Base-by-base conservation (phyloP, 192 early-diverging fungal genomes). In the Backusella tuberculispora region DNA sequence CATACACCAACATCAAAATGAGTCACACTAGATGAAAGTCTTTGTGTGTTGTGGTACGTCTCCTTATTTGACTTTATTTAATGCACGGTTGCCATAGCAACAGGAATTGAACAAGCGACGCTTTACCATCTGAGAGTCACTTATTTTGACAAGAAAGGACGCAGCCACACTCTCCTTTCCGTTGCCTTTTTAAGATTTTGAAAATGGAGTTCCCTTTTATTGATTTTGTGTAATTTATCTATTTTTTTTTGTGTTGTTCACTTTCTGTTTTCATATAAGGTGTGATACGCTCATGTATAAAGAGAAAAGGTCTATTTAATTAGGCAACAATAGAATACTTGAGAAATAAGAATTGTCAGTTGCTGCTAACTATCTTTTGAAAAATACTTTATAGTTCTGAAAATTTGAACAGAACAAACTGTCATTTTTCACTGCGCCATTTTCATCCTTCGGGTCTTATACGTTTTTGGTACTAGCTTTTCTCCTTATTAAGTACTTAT, bases 141-240 rank as follows among this genome's bases (percentile, higher is more conserved):
- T 60, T 4, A 60, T 26, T 60, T 26, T 60, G 53, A 60, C 53
- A 60, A 60, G 53, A 60, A 60, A 1, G 53, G 53, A 60, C 53
- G 53, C 53, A 60, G 53, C 53, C 53, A 60, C 53, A 60, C 21
- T 2, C 53, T 26, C 21, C 53, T 60, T 60, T 60, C 53, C 53
- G 53, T 60, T 60, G 53, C 53, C 53, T 60, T 60, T 60, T 60
- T 60, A 19, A 60, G 53, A 13, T 60, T 19, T 13, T 24, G 24
- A 60, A 60, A 60, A 60, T 60, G 53, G 53, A 13, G 21, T 60
- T 60, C 53, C 53, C 53, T 60, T 60, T 60, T 60, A 60, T 60
- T 60, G 53, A 60, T 10, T 60, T 60, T 60, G 53, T 60, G 53
- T 60, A 60, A 60, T 60, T 24, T 60, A 60, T 26, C 12, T 56